Evolutionary conservation across 2,329 filamentous ascomycete genomes (phyloP).

Genomic region (Alternaria ethzedia): DNA sequence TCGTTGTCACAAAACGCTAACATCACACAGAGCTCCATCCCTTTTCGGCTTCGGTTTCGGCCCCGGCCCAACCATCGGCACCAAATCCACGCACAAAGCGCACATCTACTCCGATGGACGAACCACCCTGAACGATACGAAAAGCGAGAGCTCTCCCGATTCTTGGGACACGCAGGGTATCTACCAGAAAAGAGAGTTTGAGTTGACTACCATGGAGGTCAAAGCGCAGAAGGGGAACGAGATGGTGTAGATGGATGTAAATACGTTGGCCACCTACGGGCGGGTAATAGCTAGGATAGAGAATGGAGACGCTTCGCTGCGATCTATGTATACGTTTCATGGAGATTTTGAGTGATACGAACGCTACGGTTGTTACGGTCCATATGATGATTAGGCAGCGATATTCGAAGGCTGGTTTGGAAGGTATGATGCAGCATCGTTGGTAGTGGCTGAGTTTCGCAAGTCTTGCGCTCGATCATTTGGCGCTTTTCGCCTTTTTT

Average conservation of each 20-base stretch:
- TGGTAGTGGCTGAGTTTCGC: not conserved
- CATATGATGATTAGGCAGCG: not conserved
- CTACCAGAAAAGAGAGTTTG: slow-evolving; percentile 33
- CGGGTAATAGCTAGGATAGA: not conserved
- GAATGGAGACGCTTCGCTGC: slow-evolving; percentile 5
- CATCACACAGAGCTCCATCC: slow-evolving; percentile 1
- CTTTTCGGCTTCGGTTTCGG: slow-evolving; percentile 13
- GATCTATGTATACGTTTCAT: not conserved
- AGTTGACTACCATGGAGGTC: slow-evolving; percentile 28
- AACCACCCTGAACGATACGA: slow-evolving; percentile 19
- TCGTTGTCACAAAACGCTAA: not conserved
- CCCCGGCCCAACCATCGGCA: slow-evolving; percentile 13
- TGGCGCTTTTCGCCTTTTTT: not conserved
- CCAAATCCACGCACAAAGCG: slow-evolving; percentile 23
- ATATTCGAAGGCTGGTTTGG: not conserved
- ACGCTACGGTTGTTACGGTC: not conserved
- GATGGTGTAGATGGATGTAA: slow-evolving; percentile 2
- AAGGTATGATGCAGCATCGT: not conserved
- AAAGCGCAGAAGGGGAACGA: slow-evolving; percentile 7
- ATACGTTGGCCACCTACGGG: not conserved
- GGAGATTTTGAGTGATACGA: not conserved
- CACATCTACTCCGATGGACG: slow-evolving; percentile 30
- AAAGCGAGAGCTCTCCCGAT: slow-evolving; percentile 17
- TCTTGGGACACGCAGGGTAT: slow-evolving; percentile 36
- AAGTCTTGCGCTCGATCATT: not conserved